Conservation (phyloP, 192 early-diverging fungal genomes). For the Backusella sp. region DNA sequence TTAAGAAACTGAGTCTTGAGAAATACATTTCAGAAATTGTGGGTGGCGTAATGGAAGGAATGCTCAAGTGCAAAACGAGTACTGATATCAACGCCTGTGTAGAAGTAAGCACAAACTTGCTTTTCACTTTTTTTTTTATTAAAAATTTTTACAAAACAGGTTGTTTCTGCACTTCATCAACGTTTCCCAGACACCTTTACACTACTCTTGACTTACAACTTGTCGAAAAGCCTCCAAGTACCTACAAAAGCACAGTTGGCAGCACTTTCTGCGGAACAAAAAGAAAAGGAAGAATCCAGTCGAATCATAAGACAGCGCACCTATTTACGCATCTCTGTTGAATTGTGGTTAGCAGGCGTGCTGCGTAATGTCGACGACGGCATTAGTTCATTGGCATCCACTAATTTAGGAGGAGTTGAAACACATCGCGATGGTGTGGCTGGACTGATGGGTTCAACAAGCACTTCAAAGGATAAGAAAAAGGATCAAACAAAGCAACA, state of each 20-base stretch:
- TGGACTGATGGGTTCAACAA: constrained; percentile 36
- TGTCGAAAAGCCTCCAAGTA: constrained; percentile 68
- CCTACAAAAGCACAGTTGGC: constrained; percentile 57
- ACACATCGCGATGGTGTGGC: constrained; percentile 48
- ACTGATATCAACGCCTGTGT: constrained; percentile 80
- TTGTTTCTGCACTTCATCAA: constrained; percentile 81
- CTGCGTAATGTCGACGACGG: constrained; percentile 65
- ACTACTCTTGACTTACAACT: constrained; percentile 55
- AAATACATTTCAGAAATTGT: constrained; percentile 97
- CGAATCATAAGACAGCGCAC: constrained; percentile 66
- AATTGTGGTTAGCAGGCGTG: constrained; percentile 84
- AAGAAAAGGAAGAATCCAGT: constrained; percentile 81
- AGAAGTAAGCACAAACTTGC: constrained; percentile 51
- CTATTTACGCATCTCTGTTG: constrained; percentile 69
- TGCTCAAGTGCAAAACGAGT: constrained; percentile 61
- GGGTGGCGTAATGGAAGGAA: constrained; percentile 75
- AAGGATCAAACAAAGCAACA: constrained; percentile 18
- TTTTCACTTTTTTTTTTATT: background rate
- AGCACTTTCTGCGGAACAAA: constrained; percentile 69
- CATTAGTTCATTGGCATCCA: constrained; percentile 46
- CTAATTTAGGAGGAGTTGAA: constrained; percentile 37
- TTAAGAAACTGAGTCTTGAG: constrained; percentile 85
- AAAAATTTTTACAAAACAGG: constrained; percentile 24
- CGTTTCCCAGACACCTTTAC: constrained; percentile 87
- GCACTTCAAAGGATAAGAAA: constrained; percentile 20